Conservation (phyloP, 208 protist species). For the Leishmania mexicana region DNA sequence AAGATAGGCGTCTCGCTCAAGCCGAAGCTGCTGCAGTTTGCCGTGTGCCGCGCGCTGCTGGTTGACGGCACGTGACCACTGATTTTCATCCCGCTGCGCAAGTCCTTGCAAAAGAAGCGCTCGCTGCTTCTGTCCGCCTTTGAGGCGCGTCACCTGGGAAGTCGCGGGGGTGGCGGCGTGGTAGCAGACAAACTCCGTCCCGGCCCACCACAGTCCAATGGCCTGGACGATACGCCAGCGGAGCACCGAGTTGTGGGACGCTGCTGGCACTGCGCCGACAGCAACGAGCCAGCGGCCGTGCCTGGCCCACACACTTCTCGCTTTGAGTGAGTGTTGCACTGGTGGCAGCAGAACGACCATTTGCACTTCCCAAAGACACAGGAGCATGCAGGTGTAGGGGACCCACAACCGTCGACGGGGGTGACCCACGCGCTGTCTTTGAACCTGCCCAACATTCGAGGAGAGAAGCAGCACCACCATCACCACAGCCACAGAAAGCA, state of each 20-base stretch:
- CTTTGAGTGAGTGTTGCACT: conserved; percentile 10
- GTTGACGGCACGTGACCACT: conserved; percentile 10
- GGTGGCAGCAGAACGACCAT: not conserved
- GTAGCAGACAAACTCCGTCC: conserved; percentile 20
- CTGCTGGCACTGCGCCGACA: conserved; percentile 6
- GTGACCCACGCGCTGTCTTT: not conserved
- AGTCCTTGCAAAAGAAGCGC: not conserved
- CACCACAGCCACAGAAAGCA: conserved; percentile 15
- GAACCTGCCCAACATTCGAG: not conserved
- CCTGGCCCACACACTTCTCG: not conserved
- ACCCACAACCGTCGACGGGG: conserved; percentile 18
- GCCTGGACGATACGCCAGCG: conserved; percentile 12
- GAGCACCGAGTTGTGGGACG: not conserved
- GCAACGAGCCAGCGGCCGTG: conserved; percentile 10
- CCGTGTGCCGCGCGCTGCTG: conserved; percentile 14
- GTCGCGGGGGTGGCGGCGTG: conserved; percentile 6
- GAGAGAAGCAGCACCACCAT: conserved; percentile 2
- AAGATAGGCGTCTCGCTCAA: conserved; percentile 11
- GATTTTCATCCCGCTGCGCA: conserved; percentile 1
- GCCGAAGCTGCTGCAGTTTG: conserved; percentile 23
- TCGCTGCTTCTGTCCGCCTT: not conserved
- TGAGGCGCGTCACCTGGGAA: not conserved
- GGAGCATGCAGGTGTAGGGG: conserved; percentile 9
- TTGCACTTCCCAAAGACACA: conserved; percentile 21
- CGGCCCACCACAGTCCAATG: conserved; percentile 31